Evolutionary conservation across 75 land plant species (phyloP), one percentile per base, ranked within the genome.

Genomic region (Pinus taeda): DNA sequence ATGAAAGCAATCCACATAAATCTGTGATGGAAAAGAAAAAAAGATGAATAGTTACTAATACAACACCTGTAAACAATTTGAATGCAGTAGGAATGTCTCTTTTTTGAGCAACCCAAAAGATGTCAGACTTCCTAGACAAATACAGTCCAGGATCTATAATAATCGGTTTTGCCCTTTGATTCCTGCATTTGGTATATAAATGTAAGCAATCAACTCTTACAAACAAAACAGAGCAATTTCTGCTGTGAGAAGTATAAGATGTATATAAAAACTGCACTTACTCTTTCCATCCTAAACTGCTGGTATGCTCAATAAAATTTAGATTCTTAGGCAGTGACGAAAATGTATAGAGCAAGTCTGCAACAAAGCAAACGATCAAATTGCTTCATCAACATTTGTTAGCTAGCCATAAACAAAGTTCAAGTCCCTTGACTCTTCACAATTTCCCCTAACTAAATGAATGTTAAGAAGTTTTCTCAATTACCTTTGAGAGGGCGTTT

Each of bases 61-160:
- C 58, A 75, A 75, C 39, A 94, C 97, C 97, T 60, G 93, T 94
- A 74, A 88, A 94, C 21, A 94, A 67, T 60, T 88, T 93, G 73
- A 90, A 94, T 59, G 92, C 86, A 17, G 85, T 86, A 14, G 97
- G 97, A 39, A 88, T 72, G 26, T 77, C 75, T 82, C 97, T 79
- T 53, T 74, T 79, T 49, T 87, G 88, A 70, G 83, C 63, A 20
- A 79, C 89, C 93, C 88, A 86, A 74, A 88, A 90, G 17, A 94
- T 71, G 57, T 94, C 93, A 12, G 87, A 73, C 60, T 94, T 94
- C 55, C 81, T 86, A 26, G 22, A 36, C 85, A 60, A 57, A 74
- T 94, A 92, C 29, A 94, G 89, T 20, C 95, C 97, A 33, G 97
- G 97, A 66, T 94, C 97, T 57, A 94, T 75, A 18, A 94, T 92